Conservation (phyloP, 495 filamentous ascomycete species). For the Podospora didyma region DNA sequence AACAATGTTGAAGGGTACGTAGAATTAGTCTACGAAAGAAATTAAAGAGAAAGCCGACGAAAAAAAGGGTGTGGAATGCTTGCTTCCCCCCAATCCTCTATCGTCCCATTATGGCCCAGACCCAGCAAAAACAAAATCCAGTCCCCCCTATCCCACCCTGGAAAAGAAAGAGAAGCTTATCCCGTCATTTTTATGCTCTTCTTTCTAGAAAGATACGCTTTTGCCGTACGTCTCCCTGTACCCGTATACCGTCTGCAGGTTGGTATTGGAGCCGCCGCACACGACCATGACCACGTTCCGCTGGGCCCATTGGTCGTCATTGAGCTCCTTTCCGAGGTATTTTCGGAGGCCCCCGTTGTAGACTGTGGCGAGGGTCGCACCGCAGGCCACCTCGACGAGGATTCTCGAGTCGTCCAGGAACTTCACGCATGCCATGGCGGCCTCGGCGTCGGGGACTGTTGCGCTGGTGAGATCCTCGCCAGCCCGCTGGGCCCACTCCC, state of each 20-base stretch:
- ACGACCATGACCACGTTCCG: slow-evolving; percentile 80
- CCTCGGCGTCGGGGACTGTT: slow-evolving; percentile 75
- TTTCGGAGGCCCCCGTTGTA: slow-evolving; percentile 63
- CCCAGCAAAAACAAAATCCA: neutral
- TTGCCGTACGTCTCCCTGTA: slow-evolving; percentile 57
- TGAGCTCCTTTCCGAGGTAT: slow-evolving; percentile 53
- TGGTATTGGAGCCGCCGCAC: slow-evolving; percentile 80
- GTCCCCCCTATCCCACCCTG: too few relatives aligned
- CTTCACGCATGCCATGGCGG: slow-evolving; percentile 67
- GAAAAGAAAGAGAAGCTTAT: neutral
- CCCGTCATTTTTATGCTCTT: neutral
- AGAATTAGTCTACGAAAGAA: slow-evolving; percentile 23
- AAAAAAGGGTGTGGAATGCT: too few relatives aligned
- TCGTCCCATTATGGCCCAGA: too few relatives aligned
- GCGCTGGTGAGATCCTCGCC: slow-evolving; percentile 54
- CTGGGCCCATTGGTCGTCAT: slow-evolving; percentile 44
- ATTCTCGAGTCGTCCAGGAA: slow-evolving; percentile 81
- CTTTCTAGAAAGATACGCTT: too few relatives aligned
- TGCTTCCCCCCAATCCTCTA: too few relatives aligned
- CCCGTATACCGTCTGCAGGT: slow-evolving; percentile 57
- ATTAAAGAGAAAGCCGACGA: too few relatives aligned
- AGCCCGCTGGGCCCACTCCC: slow-evolving; percentile 51
- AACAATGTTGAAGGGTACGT: slow-evolving; percentile 15
- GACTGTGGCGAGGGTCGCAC: slow-evolving; percentile 65
- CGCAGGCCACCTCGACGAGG: slow-evolving; percentile 81